Evolutionary conservation across 2,329 filamentous ascomycete genomes (phyloP).

Genomic region (Aspergillus fructus): DNA sequence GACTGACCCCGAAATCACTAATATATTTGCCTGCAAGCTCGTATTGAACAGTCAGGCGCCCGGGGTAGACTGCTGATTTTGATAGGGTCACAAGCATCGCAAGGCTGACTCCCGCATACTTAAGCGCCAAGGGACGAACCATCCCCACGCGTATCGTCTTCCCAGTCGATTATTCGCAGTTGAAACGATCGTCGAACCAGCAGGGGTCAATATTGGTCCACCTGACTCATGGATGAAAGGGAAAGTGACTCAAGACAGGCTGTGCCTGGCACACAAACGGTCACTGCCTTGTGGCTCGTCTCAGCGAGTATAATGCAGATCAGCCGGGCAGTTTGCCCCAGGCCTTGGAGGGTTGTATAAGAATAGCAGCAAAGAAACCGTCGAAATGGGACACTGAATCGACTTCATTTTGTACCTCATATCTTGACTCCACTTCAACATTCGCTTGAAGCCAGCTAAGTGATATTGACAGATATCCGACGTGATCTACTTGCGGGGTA

Average conservation of each 20-base stretch:
- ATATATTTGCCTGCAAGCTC: not conserved
- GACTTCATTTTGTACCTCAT: not conserved
- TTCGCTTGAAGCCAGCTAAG: not conserved
- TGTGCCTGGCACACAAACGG: conserved; percentile 5
- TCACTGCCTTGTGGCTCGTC: conserved; percentile 20
- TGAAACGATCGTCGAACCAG: not conserved
- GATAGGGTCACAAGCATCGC: conserved; percentile 20
- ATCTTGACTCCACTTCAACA: not conserved
- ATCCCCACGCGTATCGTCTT: not conserved
- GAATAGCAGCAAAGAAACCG: not conserved
- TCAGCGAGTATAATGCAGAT: conserved; percentile 7
- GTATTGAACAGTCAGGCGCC: conserved; percentile 4
- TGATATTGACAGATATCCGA: not conserved
- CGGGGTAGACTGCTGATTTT: conserved; percentile 10
- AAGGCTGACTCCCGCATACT: conserved; percentile 14
- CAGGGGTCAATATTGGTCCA: conserved; percentile 9
- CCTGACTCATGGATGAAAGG: conserved; percentile 16
- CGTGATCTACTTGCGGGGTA: conserved; percentile 1
- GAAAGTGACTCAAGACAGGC: conserved; percentile 18
- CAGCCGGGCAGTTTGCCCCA: conserved; percentile 12
- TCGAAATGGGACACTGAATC: not conserved
- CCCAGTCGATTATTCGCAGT: conserved; percentile 3
- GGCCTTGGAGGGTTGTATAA: conserved; percentile 8
- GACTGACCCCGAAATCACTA: not conserved
- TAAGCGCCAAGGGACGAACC: conserved; percentile 15